phyloP scores from a whole-genome alignment of 2,329 filamentous ascomycete species.

The Penicillium aurantiogriseum region DNA sequence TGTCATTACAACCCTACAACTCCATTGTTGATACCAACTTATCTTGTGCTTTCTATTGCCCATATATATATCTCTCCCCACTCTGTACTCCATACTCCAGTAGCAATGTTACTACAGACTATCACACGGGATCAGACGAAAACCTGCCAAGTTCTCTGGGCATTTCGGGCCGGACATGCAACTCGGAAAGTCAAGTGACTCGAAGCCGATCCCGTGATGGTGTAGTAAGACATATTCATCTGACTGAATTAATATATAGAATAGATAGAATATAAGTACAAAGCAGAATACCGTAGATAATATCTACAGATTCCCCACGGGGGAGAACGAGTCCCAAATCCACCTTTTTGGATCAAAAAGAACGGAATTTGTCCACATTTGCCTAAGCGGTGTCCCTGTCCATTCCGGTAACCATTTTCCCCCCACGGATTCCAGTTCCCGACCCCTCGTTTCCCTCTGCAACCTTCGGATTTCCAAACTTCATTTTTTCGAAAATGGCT shows the following conservation, averaged over 20 bases:
- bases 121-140: not conserved
- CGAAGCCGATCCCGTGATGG: constrained; percentile 1
- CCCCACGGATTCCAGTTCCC: constrained; percentile 26
- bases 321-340: not conserved
- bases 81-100: too few relatives aligned
- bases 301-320: not conserved
- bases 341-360: not conserved
- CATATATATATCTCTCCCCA: too few relatives aligned
- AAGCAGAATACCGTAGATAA: not conserved
- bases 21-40: not conserved
- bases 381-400: not conserved
- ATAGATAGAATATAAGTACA: too few relatives aligned
- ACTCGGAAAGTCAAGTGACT: not conserved
- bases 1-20: too few relatives aligned
- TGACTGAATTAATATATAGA: too few relatives aligned
- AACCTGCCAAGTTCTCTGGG: not conserved
- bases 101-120: not conserved
- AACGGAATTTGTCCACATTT: constrained; percentile 2
- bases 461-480: constrained; percentile 16
- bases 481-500: constrained; percentile 30
- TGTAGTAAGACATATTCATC: not conserved
- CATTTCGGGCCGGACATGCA: not conserved
- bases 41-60: not conserved
- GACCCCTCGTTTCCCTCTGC: constrained; percentile 7
- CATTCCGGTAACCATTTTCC: constrained; percentile 6